phyloP scores from a whole-genome alignment of 805 yeast species.

The Ogataea ganodermae region DNA sequence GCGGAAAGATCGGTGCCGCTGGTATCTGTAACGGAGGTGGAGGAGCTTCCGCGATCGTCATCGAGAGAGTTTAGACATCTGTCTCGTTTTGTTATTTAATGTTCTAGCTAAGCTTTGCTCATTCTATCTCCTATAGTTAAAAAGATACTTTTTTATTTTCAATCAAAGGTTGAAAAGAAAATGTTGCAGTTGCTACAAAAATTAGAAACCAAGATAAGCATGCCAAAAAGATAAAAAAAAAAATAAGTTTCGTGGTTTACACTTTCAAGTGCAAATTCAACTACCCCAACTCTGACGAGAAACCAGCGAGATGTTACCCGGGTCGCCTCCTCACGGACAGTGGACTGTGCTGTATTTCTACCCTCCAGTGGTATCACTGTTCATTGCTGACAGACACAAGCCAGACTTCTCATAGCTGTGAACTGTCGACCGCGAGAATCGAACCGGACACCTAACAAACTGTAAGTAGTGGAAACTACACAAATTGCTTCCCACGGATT shows the following conservation, averaged over 20 bases:
- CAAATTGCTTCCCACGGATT: constrained; percentile 35
- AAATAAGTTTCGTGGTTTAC: constrained; percentile 28
- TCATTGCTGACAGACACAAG: constrained; percentile 32
- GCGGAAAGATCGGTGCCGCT: constrained; percentile 87
- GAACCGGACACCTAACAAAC: constrained; percentile 44
- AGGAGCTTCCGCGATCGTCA: constrained; percentile 92
- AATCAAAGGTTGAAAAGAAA: too few relatives aligned
- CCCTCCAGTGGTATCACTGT: constrained; percentile 42
- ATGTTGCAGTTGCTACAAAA: too few relatives aligned
- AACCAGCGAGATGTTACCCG: constrained; percentile 41
- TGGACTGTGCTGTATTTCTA: constrained; percentile 47
- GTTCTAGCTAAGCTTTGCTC: constrained; percentile 4
- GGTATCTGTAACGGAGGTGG: constrained; percentile 99
- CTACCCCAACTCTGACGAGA: constrained; percentile 24
- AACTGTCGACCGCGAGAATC: constrained; percentile 41
- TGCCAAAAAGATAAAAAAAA: constrained; percentile 9
- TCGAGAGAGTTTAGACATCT: constrained; percentile 58
- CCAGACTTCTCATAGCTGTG: constrained; percentile 37
- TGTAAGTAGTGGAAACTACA: constrained; percentile 24
- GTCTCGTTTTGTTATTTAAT: not conserved
- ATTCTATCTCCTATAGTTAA: not conserved
- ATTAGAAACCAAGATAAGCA: not conserved
- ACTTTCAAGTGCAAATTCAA: constrained; percentile 15
- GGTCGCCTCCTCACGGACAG: constrained; percentile 45
- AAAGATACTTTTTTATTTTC: too few relatives aligned